A percentile compares a stretch with the other conserved stretches of the same genome.
These are phyloP conservation scores for Cynara cardunculus DNA, from an alignment of 129 eudicot species.

Conservation along the genomic window DNA sequence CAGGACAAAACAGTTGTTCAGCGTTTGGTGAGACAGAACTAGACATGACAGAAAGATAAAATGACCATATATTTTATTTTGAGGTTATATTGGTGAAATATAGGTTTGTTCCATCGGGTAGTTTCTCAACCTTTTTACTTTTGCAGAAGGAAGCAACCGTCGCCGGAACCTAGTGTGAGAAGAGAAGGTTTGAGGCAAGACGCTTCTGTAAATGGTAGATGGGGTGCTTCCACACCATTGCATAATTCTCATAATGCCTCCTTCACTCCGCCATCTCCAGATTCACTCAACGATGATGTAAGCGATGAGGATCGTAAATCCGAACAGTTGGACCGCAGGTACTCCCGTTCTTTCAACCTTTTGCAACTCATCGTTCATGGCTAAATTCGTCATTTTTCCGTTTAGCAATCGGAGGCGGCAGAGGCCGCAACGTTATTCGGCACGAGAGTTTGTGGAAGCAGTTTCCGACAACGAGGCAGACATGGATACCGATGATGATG, in stretches of 20 bases:
- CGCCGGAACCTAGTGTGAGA: conserved; percentile 52
- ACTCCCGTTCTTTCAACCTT: neutral
- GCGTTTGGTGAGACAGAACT: too few species aligned
- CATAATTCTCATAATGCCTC: conserved; percentile 34
- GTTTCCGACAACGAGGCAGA: conserved; percentile 62
- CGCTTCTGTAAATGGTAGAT: conserved; percentile 54
- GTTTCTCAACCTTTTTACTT: neutral
- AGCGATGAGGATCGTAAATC: conserved; percentile 42
- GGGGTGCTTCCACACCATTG: conserved; percentile 46
- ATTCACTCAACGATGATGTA: conserved; percentile 47
- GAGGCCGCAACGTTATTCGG: conserved; percentile 76
- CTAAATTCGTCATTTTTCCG: conserved; percentile 13
- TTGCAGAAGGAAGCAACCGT: conserved; percentile 53
- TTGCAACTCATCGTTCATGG: neutral
- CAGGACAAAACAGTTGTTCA: too few species aligned
- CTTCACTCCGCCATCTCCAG: conserved; percentile 53
- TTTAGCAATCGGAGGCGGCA: conserved; percentile 66
- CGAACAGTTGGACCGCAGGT: conserved; percentile 79
- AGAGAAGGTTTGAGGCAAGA: conserved; percentile 58
- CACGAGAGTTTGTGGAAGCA: conserved; percentile 56
- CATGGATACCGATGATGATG: conserved; percentile 46
- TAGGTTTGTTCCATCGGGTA: neutral
- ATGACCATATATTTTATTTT: too few species aligned
- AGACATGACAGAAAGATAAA: too few species aligned
- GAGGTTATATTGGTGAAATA: neutral